Base-by-base conservation (phyloP, 2,329 filamentous ascomycete genomes). In the Pseudocercospora eumusae region DNA sequence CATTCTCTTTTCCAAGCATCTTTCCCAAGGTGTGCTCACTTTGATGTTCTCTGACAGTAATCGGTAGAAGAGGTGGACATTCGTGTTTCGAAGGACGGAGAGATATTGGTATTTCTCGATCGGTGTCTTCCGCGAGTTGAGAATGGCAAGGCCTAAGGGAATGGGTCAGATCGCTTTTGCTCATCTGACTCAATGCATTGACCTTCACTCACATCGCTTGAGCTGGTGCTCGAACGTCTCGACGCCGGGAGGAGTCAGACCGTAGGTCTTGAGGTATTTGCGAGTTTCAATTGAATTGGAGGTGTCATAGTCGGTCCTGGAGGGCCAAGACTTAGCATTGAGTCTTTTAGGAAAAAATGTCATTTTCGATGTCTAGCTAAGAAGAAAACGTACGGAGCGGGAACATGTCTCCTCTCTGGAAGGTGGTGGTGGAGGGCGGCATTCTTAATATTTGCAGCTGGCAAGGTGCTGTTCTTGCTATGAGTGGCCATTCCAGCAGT, bases 81-180 rank as follows among this genome's bases (percentile, higher is more conserved):
- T 93, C 71, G 88, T 85, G 74, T 84, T 84, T 79, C 92, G 90
- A 76, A 93, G 79, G 67, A 85, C 83, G 49, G 88, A 90, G 75
- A 95, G 82, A 78, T 93, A 95, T 60, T 92, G 84, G 78, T 92
- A 93, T 80, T 90, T 91, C 83, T 93, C 90, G 71, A 95, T 86
- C 67, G 81, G 80, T 52, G 89, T 90, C 66, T 84, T 79, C 66
- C 89, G 87, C 64, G 84, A 84, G 61, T 87, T 83, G 71, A 93
- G 88, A 80, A 92, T 88, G 76, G 86, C 87, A 79, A 93, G 86
- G 74, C 88, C 89, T 78, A 15, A 71, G 83, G 76, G 11, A 15
- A 9, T 21, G 40, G 86, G 62, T 66, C 71, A 67, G 66, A 47
- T 18, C 23, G 20, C 15, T 40, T 36, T 27, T 52, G 18, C 42